Evolutionary conservation across 371 early-diverging fungal genomes (phyloP), one percentile per base, ranked within the genome.

Genomic region (Mucor indicus): DNA sequence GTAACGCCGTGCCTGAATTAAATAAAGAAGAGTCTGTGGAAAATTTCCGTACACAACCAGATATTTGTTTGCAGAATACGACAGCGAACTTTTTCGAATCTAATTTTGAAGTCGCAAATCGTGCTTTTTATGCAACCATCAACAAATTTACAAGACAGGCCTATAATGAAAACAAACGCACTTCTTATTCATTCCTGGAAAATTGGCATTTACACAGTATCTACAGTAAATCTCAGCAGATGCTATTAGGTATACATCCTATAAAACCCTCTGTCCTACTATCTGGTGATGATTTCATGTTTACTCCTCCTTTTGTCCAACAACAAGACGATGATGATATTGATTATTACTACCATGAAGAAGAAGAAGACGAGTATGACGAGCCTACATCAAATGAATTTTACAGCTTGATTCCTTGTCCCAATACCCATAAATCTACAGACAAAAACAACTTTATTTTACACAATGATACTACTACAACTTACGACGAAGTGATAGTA

Each of bases 201-300:
- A 69, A 55, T 24, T 68, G 63, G 70, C 59, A 58, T 30, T 37
- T 74, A 13, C 75, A 74, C 44, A 70, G 58, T 50, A 74, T 74
- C 47, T 74, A 74, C 36, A 65, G 65, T 55, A 74, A 74, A 57
- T 67, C 75, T 36, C 75, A 74, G 31, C 68, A 70, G 50, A 68
- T 57, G 27, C 17, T 74, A 25, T 38, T 74, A 13, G 75, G 75
- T 1, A 56, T 74, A 29, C 30, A 54, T 4, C 40, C 64, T 35
- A 55, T 63, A 11, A 62, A 50, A 27, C 66, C 75, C 12, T 52
- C 62, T 11, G 75, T 74, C 10, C 38, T 65, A 13, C 41, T 74
- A 17, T 62, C 63, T 16, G 75, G 71, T 20, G 75, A 74, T 27
- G 75, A 74, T 24, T 62, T 63, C 27, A 60, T 74, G 66, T 74